Base-by-base conservation (phyloP, 2,329 filamentous ascomycete species). In the Monosporascus sp. region DNA sequence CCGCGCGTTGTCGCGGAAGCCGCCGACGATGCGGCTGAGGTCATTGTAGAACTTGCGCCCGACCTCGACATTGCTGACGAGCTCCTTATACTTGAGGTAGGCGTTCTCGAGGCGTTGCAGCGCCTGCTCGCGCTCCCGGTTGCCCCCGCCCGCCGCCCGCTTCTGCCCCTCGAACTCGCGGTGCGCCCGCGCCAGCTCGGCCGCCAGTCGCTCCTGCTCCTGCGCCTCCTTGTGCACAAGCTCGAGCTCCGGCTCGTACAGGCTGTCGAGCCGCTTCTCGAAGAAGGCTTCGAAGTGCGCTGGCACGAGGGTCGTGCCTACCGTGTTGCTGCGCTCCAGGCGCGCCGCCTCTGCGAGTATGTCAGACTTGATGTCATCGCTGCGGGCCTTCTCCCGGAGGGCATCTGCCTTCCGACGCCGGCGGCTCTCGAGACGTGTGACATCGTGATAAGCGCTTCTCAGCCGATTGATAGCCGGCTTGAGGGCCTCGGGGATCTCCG, bases 11-110 rank as follows among this genome's bases (percentile, higher is more conserved):
- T 97, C 93, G 18, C 91, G 80, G 68, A 97, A 97, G 9, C 75
- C 75, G 1, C 85, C 87, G 1, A 96, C 89, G 57, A 97, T 91
- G 70, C 88, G 89, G 47, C 88, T 89, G 5, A 99, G 79, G 65
- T 97, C 92, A 62, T 99, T 99, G 75, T 97, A 99, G 68, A 99
- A 99, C 68, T 94, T 97, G 51, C 93, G 80, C 1, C 91, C 94
- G 0, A 88, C 89, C 60, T 97, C 93, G 3, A 97, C 79, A 66
- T 97, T 96, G 59, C 84, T 89, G 53, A 96, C 85, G 53, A 97
- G 90, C 69, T 99, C 93, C 72, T 96, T 96, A 76, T 97, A 97
- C 72, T 93, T 95, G 70, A 91, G 85, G 68, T 96, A 97, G 1
- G 91, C 93, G 58, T 89, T 91, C 69, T 97, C 93, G 9, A 99